phyloP scores from a whole-genome alignment of 1,284 basidiomycete species.

The Microbotryum intermedium region DNA sequence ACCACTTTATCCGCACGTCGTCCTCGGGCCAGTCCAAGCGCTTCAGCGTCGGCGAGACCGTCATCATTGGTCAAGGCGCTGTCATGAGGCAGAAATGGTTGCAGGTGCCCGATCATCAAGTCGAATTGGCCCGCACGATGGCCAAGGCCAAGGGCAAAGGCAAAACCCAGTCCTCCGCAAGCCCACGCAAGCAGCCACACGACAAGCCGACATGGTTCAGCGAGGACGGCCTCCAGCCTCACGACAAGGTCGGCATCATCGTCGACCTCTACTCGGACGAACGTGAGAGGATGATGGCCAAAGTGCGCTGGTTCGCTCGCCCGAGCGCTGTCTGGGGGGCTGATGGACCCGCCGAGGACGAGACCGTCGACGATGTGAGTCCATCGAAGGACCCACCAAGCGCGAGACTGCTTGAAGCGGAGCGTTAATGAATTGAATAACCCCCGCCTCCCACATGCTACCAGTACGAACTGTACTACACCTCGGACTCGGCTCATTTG shows the following conservation, averaged over 20 bases:
- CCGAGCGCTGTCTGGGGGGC: constrained; percentile 26
- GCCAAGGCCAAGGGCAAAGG: constrained; percentile 6
- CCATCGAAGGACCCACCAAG: background rate
- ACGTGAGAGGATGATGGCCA: constrained; percentile 12
- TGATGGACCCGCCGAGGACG: constrained; percentile 20
- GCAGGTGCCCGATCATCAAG: constrained; percentile 10
- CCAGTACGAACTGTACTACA: constrained; percentile 30
- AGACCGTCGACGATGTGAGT: constrained; percentile 3
- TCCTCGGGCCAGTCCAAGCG: background rate
- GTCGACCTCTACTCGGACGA: constrained; percentile 22
- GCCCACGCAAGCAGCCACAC: background rate
- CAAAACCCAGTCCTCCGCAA: background rate
- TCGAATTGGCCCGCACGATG: background rate
- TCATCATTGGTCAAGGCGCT: constrained; percentile 10
- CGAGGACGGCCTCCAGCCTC: constrained; percentile 17
- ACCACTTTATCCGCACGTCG: constrained; percentile 7
- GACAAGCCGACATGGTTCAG: constrained; percentile 19
- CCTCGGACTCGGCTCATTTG: constrained; percentile 23
- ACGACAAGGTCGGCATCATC: constrained; percentile 25
- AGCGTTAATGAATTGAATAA: background rate
- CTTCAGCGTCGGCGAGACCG: constrained; percentile 21
- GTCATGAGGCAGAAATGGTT: constrained; percentile 24
- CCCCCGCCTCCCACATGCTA: background rate
- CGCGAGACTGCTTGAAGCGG: background rate
- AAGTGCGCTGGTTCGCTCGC: constrained; percentile 25